Evolutionary conservation across 805 yeast genomes (phyloP).

Genomic region (Tetrapisispora namnaoensis): DNA sequence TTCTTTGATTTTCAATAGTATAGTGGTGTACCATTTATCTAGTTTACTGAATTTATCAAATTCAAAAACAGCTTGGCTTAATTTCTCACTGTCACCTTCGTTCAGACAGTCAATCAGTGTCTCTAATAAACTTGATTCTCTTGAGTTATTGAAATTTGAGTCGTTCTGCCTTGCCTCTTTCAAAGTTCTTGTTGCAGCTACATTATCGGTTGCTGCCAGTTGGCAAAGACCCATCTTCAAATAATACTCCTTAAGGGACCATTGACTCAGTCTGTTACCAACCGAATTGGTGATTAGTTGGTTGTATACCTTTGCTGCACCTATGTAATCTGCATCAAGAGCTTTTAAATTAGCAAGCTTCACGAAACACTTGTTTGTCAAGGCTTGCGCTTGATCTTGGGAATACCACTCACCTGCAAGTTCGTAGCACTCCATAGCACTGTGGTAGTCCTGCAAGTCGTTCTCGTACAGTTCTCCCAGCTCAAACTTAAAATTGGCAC

Average conservation of each 20-base stretch:
- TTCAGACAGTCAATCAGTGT: constrained; percentile 66
- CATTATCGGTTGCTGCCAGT: constrained; percentile 74
- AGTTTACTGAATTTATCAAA: constrained; percentile 81
- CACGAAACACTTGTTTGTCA: constrained; percentile 77
- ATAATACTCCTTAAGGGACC: constrained; percentile 91
- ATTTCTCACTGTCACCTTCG: constrained; percentile 68
- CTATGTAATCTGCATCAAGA: constrained; percentile 56
- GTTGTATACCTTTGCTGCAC: constrained; percentile 72
- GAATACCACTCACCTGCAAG: constrained; percentile 94
- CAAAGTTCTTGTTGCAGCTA: constrained; percentile 71
- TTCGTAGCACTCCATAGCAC: constrained; percentile 72
- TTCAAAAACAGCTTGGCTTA: constrained; percentile 66
- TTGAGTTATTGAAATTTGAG: constrained; percentile 56
- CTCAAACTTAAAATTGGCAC: constrained; percentile 89
- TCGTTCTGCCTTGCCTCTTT: constrained; percentile 61
- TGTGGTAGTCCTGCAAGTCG: constrained; percentile 52
- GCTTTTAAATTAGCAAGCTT: constrained; percentile 88
- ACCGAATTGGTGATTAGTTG: constrained; percentile 66
- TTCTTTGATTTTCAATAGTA: constrained; percentile 74
- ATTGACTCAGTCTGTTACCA: constrained; percentile 66
- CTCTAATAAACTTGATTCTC: constrained; percentile 62
- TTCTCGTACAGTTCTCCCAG: constrained; percentile 79
- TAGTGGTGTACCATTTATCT: constrained; percentile 82
- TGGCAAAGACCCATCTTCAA: constrained; percentile 75
- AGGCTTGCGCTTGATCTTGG: constrained; percentile 86